phyloP scores from a whole-genome alignment of 208 protist genomes.

The Trypanosomatidae sp. region DNA sequence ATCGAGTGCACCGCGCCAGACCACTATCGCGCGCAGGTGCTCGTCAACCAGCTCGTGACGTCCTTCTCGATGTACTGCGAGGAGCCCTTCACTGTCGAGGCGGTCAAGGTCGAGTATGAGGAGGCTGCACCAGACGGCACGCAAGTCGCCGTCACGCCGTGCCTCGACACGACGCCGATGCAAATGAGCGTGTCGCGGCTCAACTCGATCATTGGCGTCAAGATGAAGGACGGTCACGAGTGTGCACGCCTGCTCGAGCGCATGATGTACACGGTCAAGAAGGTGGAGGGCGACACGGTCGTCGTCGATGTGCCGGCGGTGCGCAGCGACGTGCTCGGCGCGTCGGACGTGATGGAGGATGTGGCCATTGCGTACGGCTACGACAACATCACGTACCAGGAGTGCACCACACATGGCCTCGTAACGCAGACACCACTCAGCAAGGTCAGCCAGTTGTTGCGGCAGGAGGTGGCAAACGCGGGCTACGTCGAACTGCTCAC shows the following conservation, averaged over 20 bases:
- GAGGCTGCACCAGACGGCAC: constrained; percentile 48
- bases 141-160: constrained; percentile 42
- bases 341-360: constrained; percentile 97
- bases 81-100: constrained; percentile 81
- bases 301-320: constrained; percentile 83
- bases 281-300: constrained; percentile 34
- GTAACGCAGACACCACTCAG: constrained; percentile 89
- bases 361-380: constrained; percentile 97
- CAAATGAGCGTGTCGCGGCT: constrained; percentile 47
- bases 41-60: constrained; percentile 95
- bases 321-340: constrained; percentile 94
- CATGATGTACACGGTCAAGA: constrained; percentile 85
- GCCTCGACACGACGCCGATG: constrained; percentile 37
- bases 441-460: constrained; percentile 89
- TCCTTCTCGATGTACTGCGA: constrained; percentile 94
- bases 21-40: constrained; percentile 90
- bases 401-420: constrained; percentile 63
- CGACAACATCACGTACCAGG: constrained; percentile 87
- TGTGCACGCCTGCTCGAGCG: constrained; percentile 71
- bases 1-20: constrained; percentile 99
- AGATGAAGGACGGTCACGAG: constrained; percentile 45
- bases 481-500: constrained; percentile 96
- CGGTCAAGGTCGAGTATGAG: constrained; percentile 75
- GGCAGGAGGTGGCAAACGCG: constrained; percentile 83
- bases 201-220: constrained; percentile 85